These are phyloP conservation scores for Umbilicus rupestris DNA, from an alignment of 164 flowering plant genomes.

Conservation along the genomic window DNA sequence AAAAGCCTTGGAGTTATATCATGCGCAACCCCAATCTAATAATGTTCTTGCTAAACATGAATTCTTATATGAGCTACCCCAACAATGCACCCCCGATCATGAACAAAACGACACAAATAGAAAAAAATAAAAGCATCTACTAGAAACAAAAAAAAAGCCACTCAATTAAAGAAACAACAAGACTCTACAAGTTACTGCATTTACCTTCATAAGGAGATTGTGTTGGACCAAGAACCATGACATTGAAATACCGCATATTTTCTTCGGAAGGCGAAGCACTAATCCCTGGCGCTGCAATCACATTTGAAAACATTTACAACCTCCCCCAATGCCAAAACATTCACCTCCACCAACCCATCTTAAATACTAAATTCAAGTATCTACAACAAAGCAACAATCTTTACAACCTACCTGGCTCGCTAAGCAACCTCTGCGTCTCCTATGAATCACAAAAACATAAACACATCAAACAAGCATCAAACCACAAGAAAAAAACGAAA, in stretches of 20 bases:
- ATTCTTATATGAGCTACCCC: too few species aligned
- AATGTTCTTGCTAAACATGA: too few species aligned
- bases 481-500: neutral
- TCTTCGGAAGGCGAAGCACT: conserved; percentile 92
- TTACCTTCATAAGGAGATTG: conserved; percentile 88
- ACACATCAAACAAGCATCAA: conserved; percentile 2
- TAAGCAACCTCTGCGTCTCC: conserved; percentile 86
- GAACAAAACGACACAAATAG: too few species aligned
- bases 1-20: too few species aligned
- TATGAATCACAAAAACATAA: conserved; percentile 21
- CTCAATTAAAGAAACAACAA: neutral
- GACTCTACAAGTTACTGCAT: neutral
- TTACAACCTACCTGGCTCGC: conserved; percentile 58
- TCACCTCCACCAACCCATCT: too few species aligned
- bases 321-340: neutral
- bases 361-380: neutral
- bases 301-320: neutral
- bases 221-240: conserved; percentile 81
- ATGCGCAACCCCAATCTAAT: too few species aligned
- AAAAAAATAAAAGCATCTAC: too few species aligned
- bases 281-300: conserved; percentile 67
- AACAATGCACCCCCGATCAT: too few species aligned
- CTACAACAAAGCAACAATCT: neutral
- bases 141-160: too few species aligned
- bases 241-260: conserved; percentile 81